These are phyloP conservation scores for Madurella mycetomatis DNA, from an alignment of 2,329 filamentous ascomycete species.

Conservation along the genomic window DNA sequence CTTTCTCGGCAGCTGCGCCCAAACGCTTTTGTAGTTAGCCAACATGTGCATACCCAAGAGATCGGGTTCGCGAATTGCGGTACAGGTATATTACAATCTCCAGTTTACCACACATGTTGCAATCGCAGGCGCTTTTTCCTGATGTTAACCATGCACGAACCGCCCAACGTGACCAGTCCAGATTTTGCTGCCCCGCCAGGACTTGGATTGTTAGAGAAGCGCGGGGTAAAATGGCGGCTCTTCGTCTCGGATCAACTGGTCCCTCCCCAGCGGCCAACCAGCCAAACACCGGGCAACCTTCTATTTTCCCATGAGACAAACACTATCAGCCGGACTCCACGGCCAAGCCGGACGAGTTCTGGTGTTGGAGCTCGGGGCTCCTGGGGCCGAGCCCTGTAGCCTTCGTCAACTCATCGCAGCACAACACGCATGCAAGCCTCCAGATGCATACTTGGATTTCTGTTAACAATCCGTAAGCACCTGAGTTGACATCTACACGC, in stretches of 20 bases:
- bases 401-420: background rate
- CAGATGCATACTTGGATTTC: background rate
- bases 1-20: background rate
- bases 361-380: too few relatives aligned
- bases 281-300: background rate
- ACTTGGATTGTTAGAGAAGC: conserved; percentile 5
- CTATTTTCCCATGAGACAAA: conserved; percentile 19
- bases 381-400: background rate
- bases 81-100: too few relatives aligned
- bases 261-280: background rate
- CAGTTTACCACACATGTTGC: too few relatives aligned
- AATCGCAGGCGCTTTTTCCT: background rate
- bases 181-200: background rate
- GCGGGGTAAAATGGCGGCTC: conserved; percentile 11
- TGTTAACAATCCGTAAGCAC: too few relatives aligned
- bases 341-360: too few relatives aligned
- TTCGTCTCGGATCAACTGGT: background rate
- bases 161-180: background rate
- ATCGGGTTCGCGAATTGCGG: conserved; percentile 1
- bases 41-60: background rate
- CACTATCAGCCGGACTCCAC: conserved; percentile 11
- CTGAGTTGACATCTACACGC: too few relatives aligned
- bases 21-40: background rate
- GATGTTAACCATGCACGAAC: background rate
- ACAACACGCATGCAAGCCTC: background rate